Conservation (phyloP, 139 green algal genomes). For the Tetradesmus obliquus region DNA sequence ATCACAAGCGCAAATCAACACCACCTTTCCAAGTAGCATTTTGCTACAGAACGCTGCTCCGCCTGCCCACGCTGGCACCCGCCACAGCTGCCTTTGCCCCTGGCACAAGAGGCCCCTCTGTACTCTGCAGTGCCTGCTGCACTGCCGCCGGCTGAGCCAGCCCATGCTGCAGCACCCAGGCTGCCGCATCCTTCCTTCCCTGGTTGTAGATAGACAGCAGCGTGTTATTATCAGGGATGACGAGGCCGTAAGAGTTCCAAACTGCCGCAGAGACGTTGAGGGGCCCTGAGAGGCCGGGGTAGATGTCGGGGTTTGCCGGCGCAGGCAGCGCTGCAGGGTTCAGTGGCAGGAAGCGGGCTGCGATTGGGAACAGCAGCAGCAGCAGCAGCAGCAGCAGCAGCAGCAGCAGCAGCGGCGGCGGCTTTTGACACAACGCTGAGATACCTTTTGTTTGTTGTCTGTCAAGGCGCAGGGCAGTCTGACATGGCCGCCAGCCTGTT, state of each 20-base stretch:
- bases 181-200: slow-evolving; percentile 16
- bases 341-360: slow-evolving; percentile 15
- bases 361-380: not conserved
- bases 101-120: not conserved
- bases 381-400: not conserved
- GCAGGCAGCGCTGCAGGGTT: not conserved
- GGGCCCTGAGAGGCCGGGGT: slow-evolving; percentile 7
- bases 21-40: no score
- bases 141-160: not conserved
- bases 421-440: no score
- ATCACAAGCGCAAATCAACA: no score
- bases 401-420: not conserved
- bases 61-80: not conserved
- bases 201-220: not conserved
- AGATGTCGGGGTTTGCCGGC: slow-evolving; percentile 3
- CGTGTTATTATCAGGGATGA: not conserved
- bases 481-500: no score
- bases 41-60: not conserved
- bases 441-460: no score
- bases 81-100: not conserved
- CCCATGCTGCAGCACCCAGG: not conserved
- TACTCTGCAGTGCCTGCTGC: not conserved
- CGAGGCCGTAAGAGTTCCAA: not conserved
- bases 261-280: not conserved
- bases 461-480: no score